These are phyloP conservation scores for Salvia splendens DNA, from an alignment of 257 asterid genomes.

Conservation along the genomic window DNA sequence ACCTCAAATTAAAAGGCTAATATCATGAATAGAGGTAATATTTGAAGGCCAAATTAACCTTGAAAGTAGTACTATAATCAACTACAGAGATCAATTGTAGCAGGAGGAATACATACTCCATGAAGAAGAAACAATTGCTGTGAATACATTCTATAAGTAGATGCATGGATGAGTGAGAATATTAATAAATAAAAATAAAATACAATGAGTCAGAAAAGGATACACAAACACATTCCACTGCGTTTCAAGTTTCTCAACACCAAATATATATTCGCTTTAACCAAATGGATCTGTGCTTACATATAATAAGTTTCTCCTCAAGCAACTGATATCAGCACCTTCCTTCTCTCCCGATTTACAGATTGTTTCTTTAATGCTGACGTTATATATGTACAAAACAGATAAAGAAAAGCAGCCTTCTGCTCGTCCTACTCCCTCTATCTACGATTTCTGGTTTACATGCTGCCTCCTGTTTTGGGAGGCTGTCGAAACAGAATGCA, in stretches of 20 bases:
- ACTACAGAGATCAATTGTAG: neutral
- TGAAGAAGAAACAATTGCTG: neutral
- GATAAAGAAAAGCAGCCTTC: conserved; percentile 16
- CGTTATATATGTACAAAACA: neutral
- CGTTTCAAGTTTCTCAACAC: conserved; percentile 25
- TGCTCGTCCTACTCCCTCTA: conserved; percentile 33
- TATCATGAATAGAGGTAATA: no score
- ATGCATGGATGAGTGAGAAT: conserved; percentile 2
- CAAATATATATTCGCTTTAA: neutral
- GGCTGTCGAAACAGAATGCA: conserved; percentile 38
- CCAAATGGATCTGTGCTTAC: conserved; percentile 21
- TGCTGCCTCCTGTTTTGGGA: conserved; percentile 47
- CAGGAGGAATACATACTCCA: no score
- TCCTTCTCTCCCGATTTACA: conserved; percentile 30
- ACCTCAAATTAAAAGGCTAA: no score
- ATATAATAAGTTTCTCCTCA: conserved; percentile 1
- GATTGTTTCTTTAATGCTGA: neutral
- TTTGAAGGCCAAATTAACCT: neutral
- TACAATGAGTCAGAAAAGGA: conserved; percentile 22
- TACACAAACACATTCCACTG: conserved; percentile 26
- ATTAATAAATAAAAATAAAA: neutral
- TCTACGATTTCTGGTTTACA: conserved; percentile 35
- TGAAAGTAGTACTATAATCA: neutral
- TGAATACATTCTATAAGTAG: neutral
- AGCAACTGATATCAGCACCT: conserved; percentile 14